Evolutionary conservation across 2,329 filamentous ascomycete species (phyloP).

Genomic region (Ascochyta viciae-villosae): DNA sequence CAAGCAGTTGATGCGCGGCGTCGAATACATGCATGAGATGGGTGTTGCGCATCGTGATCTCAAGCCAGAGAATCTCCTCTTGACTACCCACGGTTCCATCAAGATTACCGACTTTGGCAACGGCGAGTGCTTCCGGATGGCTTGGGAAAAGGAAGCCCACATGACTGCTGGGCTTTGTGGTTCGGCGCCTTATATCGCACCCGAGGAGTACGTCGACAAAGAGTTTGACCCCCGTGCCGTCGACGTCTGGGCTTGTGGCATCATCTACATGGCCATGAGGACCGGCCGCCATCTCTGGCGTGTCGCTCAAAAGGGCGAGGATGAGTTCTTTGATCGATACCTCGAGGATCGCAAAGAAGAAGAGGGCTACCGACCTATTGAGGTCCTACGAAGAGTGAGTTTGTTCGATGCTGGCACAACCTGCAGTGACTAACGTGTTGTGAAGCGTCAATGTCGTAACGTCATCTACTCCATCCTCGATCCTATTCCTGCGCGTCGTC

Average conservation of each 20-base stretch:
- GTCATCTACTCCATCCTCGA: constrained; percentile 99
- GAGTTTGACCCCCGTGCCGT: constrained; percentile 98
- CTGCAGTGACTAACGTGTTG: constrained; percentile 25
- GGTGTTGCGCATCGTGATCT: constrained; percentile 95
- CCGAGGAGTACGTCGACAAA: constrained; percentile 92
- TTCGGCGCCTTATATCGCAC: constrained; percentile 95
- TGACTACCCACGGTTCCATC: constrained; percentile 89
- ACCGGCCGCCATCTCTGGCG: constrained; percentile 96
- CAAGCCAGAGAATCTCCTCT: constrained; percentile 93
- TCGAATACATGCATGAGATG: constrained; percentile 99
- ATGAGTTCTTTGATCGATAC: constrained; percentile 96
- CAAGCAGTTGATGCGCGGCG: constrained; percentile 98
- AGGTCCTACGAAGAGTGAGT: constrained; percentile 91
- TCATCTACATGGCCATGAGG: constrained; percentile 99
- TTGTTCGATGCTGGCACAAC: background rate
- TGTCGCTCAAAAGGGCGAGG: constrained; percentile 94
- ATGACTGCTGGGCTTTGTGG: constrained; percentile 98
- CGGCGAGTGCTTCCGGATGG: constrained; percentile 99
- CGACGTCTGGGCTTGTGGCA: constrained; percentile 96
- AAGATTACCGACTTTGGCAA: constrained; percentile 99
- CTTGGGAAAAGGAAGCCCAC: constrained; percentile 97
- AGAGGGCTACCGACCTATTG: constrained; percentile 94
- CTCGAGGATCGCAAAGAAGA: constrained; percentile 92
- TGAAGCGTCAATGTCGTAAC: constrained; percentile 91
- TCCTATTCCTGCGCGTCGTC: constrained; percentile 88